These are phyloP conservation scores for Colletotrichum musicola DNA, from an alignment of 2,329 filamentous ascomycete species.

Conservation along the genomic window DNA sequence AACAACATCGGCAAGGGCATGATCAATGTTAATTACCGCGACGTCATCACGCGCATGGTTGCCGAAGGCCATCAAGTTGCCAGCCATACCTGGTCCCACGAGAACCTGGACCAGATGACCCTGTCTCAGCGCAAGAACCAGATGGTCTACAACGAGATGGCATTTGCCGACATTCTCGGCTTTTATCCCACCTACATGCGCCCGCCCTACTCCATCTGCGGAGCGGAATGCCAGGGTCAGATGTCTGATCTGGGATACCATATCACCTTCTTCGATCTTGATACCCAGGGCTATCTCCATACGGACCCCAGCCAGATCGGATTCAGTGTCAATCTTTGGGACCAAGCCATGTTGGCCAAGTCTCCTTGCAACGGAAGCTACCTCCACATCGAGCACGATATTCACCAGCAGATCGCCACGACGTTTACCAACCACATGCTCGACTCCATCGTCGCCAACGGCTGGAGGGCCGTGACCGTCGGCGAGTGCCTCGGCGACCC, in stretches of 20 bases:
- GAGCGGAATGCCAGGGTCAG: slow-evolving; percentile 40
- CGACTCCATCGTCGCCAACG: slow-evolving; percentile 41
- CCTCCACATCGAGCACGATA: slow-evolving; percentile 55
- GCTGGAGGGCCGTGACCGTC: slow-evolving; percentile 54
- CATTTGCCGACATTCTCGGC: slow-evolving; percentile 57
- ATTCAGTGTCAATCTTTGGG: slow-evolving; percentile 50
- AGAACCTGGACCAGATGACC: slow-evolving; percentile 53
- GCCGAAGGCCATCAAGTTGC: slow-evolving; percentile 61
- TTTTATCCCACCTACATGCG: slow-evolving; percentile 62
- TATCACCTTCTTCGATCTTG: slow-evolving; percentile 42
- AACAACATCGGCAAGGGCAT: slow-evolving; percentile 50
- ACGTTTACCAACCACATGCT: slow-evolving; percentile 54
- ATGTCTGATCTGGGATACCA: slow-evolving; percentile 36
- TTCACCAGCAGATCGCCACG: slow-evolving; percentile 56
- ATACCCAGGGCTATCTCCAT: slow-evolving; percentile 46
- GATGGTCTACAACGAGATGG: slow-evolving; percentile 60
- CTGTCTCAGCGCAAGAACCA: slow-evolving; percentile 51
- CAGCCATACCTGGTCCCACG: slow-evolving; percentile 62
- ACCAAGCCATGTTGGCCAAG: slow-evolving; percentile 46
- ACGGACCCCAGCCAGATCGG: slow-evolving; percentile 42
- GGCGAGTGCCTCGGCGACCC: slow-evolving; percentile 61
- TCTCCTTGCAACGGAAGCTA: slow-evolving; percentile 44
- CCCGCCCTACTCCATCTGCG: slow-evolving; percentile 36
- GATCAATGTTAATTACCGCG: slow-evolving; percentile 49
- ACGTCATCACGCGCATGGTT: slow-evolving; percentile 58